These are phyloP conservation scores for Mycoemilia scoparia DNA, from an alignment of 192 early-diverging fungal species.

Conservation along the genomic window DNA sequence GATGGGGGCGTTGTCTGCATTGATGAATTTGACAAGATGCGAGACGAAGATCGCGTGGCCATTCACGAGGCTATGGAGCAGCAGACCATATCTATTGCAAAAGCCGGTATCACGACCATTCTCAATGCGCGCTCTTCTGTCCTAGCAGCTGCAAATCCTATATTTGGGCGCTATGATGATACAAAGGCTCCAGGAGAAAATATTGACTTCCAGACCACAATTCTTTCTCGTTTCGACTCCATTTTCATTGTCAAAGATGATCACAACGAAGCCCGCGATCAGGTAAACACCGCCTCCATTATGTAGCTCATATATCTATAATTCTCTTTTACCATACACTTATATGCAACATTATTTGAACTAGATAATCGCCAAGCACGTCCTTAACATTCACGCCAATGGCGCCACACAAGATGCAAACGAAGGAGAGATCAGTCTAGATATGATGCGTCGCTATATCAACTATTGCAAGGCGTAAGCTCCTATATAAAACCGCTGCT, in stretches of 20 bases:
- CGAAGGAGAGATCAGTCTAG: constrained; percentile 73
- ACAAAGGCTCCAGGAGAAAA: constrained; percentile 97
- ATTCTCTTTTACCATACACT: not conserved
- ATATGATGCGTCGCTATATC: constrained; percentile 92
- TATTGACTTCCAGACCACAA: constrained; percentile 99
- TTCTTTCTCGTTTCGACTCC: constrained; percentile 98
- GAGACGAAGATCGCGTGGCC: constrained; percentile 96
- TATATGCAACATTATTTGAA: not conserved
- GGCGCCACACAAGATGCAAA: constrained; percentile 38
- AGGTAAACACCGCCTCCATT: constrained; percentile 3
- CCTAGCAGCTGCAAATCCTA: constrained; percentile 93
- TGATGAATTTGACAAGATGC: constrained; percentile 99
- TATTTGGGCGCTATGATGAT: constrained; percentile 97
- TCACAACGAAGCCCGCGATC: constrained; percentile 83
- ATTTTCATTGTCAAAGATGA: constrained; percentile 98
- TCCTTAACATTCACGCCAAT: constrained; percentile 85
- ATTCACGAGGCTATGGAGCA: constrained; percentile 99
- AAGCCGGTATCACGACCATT: constrained; percentile 98
- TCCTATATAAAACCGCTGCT: too few relatives aligned
- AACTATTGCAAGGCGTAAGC: constrained; percentile 80
- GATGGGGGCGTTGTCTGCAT: constrained; percentile 99
- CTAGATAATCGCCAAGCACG: constrained; percentile 86
- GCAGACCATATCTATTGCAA: constrained; percentile 99
- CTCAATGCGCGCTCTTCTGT: constrained; percentile 94
- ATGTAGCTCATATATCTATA: not conserved